Conservation (phyloP, 345 rosid species). For the Microcos paniculata region DNA sequence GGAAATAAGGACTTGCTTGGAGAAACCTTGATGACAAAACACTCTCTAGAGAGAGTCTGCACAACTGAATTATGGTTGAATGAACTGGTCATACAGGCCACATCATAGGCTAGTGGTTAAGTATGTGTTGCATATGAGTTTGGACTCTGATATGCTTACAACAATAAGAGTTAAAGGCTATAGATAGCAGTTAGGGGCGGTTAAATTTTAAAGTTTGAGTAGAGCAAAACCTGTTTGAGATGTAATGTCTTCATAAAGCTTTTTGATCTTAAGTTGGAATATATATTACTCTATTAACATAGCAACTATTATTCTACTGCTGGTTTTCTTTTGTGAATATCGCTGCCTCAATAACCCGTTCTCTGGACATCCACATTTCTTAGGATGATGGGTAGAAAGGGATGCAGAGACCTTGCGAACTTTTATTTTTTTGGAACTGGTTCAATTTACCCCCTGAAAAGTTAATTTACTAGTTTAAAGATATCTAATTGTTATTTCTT, state of each 20-base stretch:
- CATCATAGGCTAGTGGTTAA: too few species aligned
- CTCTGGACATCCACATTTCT: background rate
- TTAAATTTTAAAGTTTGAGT: background rate
- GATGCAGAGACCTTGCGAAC: background rate
- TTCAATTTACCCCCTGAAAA: background rate
- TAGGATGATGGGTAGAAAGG: background rate
- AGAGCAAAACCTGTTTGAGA: background rate
- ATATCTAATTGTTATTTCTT: background rate
- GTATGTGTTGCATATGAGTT: slow-evolving; percentile 36
- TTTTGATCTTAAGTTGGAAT: background rate
- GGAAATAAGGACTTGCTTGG: slow-evolving; percentile 24
- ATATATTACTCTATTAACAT: background rate
- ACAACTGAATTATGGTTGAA: too few species aligned
- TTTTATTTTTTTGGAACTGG: background rate
- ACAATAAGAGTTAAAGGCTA: background rate
- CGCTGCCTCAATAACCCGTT: background rate
- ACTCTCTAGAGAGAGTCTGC: too few species aligned
- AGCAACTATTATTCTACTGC: background rate
- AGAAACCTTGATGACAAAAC: too few species aligned
- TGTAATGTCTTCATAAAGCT: background rate
- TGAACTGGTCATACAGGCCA: too few species aligned
- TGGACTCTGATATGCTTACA: background rate
- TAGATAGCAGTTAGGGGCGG: background rate
- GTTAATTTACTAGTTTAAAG: background rate
- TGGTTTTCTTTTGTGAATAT: background rate